Base-by-base conservation (phyloP, 148 eudicot genomes). In the Pharnaceum exiguum region DNA sequence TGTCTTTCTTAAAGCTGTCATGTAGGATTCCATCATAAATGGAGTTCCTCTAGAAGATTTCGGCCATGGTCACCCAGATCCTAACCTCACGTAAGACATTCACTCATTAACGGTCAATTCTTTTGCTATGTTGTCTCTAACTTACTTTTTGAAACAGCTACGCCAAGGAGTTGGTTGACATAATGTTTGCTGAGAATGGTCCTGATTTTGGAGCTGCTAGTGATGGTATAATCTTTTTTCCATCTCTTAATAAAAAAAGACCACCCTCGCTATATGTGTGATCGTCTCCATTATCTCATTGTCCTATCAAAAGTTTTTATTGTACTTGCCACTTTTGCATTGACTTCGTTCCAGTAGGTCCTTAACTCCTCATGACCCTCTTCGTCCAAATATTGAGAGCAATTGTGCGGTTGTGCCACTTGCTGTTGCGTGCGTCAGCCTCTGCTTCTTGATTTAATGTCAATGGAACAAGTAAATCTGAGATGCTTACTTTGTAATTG, bases 201-300 rank as follows among this genome's bases (percentile, higher is more conserved):
- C 96, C 98, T 62, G 98, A 88, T 74, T 79, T 93, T 70, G 98
- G 98, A 59, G 98, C 98, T 70, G 98, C 98, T 74, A 93, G 98
- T 79, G 98, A 93, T 79, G 98, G 98, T 93, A 81, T 51, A 68
- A 10, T 15, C 31, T 47, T 44, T 31, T 30, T 24, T 39, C 36
- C 5, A n/a, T 13, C 16, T 5, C 52, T 16, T 18, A 10, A 48
- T 7, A 53, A 18, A 18, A 33, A 18, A 32, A 30, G 23, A 51
- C 13, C 7, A 7, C 38, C 38, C 12, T n/a, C n/a, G n/a, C n/a
- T n/a, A n/a, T n/a, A n/a, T n/a, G n/a, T n/a, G n/a, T n/a, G n/a
- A n/a, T n/a, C n/a, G n/a, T n/a, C n/a, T n/a, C n/a, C n/a, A n/a
- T n/a, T n/a, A n/a, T n/a, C n/a, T n/a, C n/a, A n/a, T n/a, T n/a